Conservation (phyloP, 305 asterid genomes). For the Stenogyne calaminthoides region DNA sequence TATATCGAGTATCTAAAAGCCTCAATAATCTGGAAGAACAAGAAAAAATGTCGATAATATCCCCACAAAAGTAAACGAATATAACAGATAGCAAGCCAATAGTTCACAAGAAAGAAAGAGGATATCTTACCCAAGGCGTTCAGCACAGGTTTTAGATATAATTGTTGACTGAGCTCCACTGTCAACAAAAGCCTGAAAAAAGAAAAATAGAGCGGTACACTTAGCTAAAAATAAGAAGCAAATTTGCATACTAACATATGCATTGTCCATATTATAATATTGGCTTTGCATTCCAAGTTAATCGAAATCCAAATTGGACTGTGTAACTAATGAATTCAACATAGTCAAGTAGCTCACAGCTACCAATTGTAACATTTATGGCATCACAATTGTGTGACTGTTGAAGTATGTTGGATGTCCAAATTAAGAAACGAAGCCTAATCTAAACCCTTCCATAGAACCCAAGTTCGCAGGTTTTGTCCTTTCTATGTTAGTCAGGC, state of each 20-base stretch:
- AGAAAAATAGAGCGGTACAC: conserved; percentile 17
- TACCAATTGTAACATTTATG: conserved; percentile 11
- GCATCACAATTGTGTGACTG: neutral
- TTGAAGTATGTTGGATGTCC: conserved; percentile 8
- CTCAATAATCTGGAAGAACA: conserved; percentile 67
- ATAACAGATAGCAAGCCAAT: conserved; percentile 6
- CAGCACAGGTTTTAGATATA: conserved; percentile 97
- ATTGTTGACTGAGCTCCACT: conserved; percentile 99
- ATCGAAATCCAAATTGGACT: conserved; percentile 10
- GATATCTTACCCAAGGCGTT: conserved; percentile 78
- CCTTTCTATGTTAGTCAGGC: conserved; percentile 16
- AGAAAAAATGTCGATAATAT: conserved; percentile 20
- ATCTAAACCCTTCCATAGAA: conserved; percentile 1
- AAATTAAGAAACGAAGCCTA: conserved; percentile 18
- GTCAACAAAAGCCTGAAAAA: conserved; percentile 92
- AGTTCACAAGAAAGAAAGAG: conserved; percentile 19
- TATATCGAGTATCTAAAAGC: conserved; percentile 89
- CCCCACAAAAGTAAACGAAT: conserved; percentile 8
- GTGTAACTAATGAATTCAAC: neutral
- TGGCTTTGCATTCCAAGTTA: conserved; percentile 9
- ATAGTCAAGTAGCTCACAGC: conserved; percentile 17
- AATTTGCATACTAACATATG: conserved; percentile 9
- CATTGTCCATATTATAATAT: conserved; percentile 8
- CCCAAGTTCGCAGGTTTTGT: neutral
- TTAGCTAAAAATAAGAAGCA: conserved; percentile 14